Conservation (phyloP, 306 rosid genomes). For the Vicia villosa region DNA sequence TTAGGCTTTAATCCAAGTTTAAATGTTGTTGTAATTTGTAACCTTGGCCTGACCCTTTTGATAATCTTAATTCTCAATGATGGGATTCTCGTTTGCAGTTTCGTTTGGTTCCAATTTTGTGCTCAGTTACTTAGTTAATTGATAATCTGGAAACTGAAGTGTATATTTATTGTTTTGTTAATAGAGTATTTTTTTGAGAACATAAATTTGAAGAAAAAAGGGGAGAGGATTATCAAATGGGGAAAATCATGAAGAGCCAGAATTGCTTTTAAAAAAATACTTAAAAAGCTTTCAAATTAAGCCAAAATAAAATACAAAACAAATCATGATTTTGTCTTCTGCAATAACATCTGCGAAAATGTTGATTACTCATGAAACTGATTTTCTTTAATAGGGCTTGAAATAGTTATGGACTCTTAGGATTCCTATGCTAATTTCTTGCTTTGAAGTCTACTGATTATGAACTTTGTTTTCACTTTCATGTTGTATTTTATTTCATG, state of each 20-base stretch:
- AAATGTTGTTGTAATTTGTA: background rate
- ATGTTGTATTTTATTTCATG: background rate
- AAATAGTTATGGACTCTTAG: constrained; percentile 12
- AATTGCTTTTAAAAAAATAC: too few species aligned
- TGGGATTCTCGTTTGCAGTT: background rate
- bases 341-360: too few species aligned
- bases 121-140: background rate
- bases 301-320: too few species aligned
- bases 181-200: too few species aligned
- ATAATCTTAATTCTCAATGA: background rate
- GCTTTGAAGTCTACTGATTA: background rate
- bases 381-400: background rate
- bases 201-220: too few species aligned
- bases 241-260: too few species aligned
- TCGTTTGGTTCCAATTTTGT: background rate
- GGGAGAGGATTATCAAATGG: too few species aligned
- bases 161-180: too few species aligned
- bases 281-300: too few species aligned
- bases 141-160: too few species aligned
- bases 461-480: constrained; percentile 25
- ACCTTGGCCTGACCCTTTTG: background rate
- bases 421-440: constrained; percentile 7
- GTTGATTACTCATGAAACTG: background rate
- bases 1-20: background rate
- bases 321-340: too few species aligned